Percentiles rank a stretch among this genome's conserved stretches.
Conservation (phyloP, 1,284 basidiomycete genomes). For the Marasmius fiardii region DNA sequence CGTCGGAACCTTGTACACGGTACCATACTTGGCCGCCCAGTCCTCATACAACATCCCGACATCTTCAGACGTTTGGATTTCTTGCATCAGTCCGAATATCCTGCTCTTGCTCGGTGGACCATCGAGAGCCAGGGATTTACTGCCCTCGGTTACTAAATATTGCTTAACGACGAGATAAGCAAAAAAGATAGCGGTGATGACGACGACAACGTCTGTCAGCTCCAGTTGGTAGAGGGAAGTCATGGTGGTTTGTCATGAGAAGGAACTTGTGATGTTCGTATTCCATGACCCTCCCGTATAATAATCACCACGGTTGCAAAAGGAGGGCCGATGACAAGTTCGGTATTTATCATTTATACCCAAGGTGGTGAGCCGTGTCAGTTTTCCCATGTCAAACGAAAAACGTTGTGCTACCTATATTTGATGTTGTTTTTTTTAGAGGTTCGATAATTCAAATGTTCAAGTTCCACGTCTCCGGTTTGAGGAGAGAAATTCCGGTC, state of each 20-base stretch:
- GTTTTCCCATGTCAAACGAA: no score
- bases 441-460: no score
- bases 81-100: conserved; percentile 33
- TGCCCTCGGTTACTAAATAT: neutral
- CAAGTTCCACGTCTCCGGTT: no score
- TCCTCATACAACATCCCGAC: conserved; percentile 31
- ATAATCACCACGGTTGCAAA: no score
- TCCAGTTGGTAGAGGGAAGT: neutral
- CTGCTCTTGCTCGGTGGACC: conserved; percentile 32
- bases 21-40: conserved; percentile 47
- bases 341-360: no score
- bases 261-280: no score
- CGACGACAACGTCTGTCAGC: neutral
- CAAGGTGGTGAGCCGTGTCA: no score
- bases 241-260: neutral
- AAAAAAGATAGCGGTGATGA: neutral
- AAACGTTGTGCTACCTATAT: no score
- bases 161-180: neutral
- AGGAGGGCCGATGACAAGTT: no score
- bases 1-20: conserved; percentile 38
- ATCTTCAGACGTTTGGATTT: conserved; percentile 26
- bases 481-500: no score
- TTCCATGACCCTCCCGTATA: no score
- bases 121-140: conserved; percentile 22
- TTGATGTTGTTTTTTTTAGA: no score